Percentiles rank a stretch among this genome's conserved stretches.
These are phyloP conservation scores for Hexamita inflata DNA, from an alignment of 208 protist genomes.

Conservation along the genomic window DNA sequence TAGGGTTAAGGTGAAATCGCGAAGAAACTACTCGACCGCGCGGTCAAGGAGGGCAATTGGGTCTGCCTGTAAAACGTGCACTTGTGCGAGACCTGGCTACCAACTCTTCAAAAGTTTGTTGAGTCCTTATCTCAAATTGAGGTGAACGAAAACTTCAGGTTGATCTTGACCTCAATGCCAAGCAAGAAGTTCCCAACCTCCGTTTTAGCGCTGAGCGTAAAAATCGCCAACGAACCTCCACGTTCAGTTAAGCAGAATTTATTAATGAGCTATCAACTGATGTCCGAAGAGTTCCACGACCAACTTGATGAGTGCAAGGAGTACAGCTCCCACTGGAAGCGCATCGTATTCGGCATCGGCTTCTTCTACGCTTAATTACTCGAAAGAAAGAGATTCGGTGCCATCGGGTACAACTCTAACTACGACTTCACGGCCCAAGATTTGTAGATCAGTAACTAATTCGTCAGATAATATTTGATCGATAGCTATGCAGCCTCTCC, in stretches of 20 bases:
- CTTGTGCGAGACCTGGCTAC: conserved; percentile 86
- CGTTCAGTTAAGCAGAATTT: conserved; percentile 78
- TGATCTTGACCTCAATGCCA: conserved; percentile 94
- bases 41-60: conserved; percentile 76
- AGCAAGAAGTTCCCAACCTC: conserved; percentile 78
- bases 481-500: conserved; percentile 4
- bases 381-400: conserved; percentile 77
- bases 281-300: not conserved
- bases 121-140: conserved; percentile 64
- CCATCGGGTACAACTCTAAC: conserved; percentile 87
- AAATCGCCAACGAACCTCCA: conserved; percentile 97
- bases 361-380: conserved; percentile 89
- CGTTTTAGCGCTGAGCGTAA: conserved; percentile 88
- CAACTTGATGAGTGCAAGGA: conserved; percentile 46
- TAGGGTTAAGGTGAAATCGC: conserved; percentile 87
- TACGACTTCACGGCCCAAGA: conserved; percentile 92
- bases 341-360: conserved; percentile 82
- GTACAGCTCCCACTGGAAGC: conserved; percentile 67
- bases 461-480: conserved; percentile 67
- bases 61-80: conserved; percentile 94
- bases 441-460: conserved; percentile 72
- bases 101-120: conserved; percentile 76
- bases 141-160: conserved; percentile 62
- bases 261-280: not conserved
- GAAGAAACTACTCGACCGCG: conserved; percentile 71